Evolutionary conservation across 164 flowering plant genomes (phyloP), one percentile per base, ranked within the genome.

Genomic region (Chloranthus sessilifolius): DNA sequence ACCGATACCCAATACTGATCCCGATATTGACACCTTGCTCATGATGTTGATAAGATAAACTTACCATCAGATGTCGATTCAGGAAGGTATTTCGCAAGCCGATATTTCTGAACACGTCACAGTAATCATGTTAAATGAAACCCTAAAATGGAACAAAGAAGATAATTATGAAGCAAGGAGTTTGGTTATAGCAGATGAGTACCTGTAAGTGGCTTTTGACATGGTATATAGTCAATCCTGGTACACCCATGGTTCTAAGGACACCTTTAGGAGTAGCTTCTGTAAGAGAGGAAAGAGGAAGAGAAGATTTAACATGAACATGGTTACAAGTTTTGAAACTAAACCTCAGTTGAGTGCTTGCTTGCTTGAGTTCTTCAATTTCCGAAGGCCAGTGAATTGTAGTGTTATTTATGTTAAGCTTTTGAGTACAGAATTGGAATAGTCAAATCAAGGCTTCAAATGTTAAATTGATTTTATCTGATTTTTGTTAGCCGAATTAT

Each of bases 241-340:
- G 85, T 10, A 87, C 95, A 47, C 96, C 96, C 98, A 91, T 91
- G 8, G 80, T 83, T 73, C 88, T 79, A 16, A 91, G 86, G 21
- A 91, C 98, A 53, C 98, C 98, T 77, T 88, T 91, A 7, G 98
- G 98, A 21, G 98, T 91, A 41, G 98, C 98, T 55, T 92, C 98
- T 91, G 72, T 26, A 63, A 50, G 24, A 46, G 21, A 8, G 19
- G 17, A 34, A 27, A 52, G 28, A 4, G 17, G n/a, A 17, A 25
- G 6, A 44, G 11, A 43, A 1, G 24, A 4, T 39, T 39, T 39
- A n/a, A 12, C 17, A 39, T 17, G 10, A 39, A 39, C 1, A 3
- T 39, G 43, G 43, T 23, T 16, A 5, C 43, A n/a, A n/a, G n/a
- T n/a, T n/a, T n/a, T n/a, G n/a, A n/a, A n/a, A n/a, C n/a, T n/a